Evolutionary conservation across 345 rosid genomes (phyloP).

Genomic region (Gynandropsis gynandra): DNA sequence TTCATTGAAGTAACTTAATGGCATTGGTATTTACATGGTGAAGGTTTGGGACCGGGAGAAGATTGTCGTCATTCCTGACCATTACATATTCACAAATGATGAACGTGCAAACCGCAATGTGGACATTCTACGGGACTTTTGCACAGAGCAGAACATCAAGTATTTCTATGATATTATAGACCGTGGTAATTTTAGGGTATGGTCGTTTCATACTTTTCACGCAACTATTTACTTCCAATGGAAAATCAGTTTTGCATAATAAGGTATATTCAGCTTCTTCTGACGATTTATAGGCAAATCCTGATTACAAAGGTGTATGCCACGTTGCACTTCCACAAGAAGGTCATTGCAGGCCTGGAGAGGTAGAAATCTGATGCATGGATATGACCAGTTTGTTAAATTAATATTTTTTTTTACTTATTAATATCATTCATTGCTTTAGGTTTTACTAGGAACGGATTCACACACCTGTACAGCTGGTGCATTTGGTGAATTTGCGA

Average conservation of each 20-base stretch:
- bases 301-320: slow-evolving; percentile 98
- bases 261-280: slow-evolving; percentile 2
- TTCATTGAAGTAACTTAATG: neutral
- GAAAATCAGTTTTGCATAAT: neutral
- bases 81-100: slow-evolving; percentile 86
- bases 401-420: neutral
- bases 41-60: slow-evolving; percentile 99
- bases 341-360: slow-evolving; percentile 99
- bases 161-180: slow-evolving; percentile 94
- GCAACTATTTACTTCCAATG: neutral
- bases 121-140: slow-evolving; percentile 89
- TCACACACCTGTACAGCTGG: slow-evolving; percentile 98
- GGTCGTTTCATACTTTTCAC: slow-evolving; percentile 6
- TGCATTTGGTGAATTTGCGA: slow-evolving; percentile 97
- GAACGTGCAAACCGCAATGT: slow-evolving; percentile 95
- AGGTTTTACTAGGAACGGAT: slow-evolving; percentile 93
- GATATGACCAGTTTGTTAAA: slow-evolving; percentile 1
- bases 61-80: slow-evolving; percentile 91
- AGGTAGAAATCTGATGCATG: slow-evolving; percentile 38
- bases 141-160: slow-evolving; percentile 78
- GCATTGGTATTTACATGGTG: slow-evolving; percentile 17
- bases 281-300: slow-evolving; percentile 62
- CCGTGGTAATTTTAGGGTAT: slow-evolving; percentile 77
- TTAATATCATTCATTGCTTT: slow-evolving; percentile 16
- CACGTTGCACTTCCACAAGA: slow-evolving; percentile 98